Percentiles rank a stretch among this genome's conserved stretches.
Evolutionary conservation across 148 eudicot genomes (phyloP).

Genomic region (Silene uniflora): DNA sequence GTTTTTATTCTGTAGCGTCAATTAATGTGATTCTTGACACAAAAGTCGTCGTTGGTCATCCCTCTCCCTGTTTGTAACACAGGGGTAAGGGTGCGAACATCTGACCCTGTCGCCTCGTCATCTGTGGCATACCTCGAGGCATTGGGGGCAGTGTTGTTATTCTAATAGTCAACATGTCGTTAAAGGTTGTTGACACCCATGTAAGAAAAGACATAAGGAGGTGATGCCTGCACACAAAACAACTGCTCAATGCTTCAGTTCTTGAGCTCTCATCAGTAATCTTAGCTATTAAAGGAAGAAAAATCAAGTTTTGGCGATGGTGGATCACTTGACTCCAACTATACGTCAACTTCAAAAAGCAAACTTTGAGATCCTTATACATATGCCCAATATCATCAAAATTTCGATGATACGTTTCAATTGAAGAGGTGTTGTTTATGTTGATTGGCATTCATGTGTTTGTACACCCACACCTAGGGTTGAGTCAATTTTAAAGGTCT

Average conservation of each 20-base stretch:
- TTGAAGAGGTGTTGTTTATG: not conserved
- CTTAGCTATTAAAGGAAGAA: not conserved
- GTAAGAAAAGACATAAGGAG: no score
- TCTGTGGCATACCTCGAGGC: no score
- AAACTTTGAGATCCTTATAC: not conserved
- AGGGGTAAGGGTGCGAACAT: no score
- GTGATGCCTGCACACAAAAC: not conserved
- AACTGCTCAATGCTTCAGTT: not conserved
- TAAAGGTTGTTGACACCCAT: no score
- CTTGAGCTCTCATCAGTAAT: not conserved
- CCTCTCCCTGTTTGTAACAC: no score
- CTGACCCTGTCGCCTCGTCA: no score
- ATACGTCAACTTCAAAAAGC: not conserved
- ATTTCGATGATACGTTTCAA: not conserved
- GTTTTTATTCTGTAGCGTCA: not conserved
- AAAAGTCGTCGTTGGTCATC: no score
- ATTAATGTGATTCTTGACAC: no score
- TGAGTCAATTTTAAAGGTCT: not conserved
- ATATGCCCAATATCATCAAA: no score
- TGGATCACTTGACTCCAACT: not conserved
- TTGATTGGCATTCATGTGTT: not conserved
- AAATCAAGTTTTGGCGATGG: not conserved
- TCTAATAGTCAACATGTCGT: no score
- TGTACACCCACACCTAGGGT: not conserved
- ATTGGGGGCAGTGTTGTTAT: no score